These are phyloP conservation scores for Aspergillus jensenii DNA, from an alignment of 2,329 filamentous ascomycete species.

Conservation along the genomic window DNA sequence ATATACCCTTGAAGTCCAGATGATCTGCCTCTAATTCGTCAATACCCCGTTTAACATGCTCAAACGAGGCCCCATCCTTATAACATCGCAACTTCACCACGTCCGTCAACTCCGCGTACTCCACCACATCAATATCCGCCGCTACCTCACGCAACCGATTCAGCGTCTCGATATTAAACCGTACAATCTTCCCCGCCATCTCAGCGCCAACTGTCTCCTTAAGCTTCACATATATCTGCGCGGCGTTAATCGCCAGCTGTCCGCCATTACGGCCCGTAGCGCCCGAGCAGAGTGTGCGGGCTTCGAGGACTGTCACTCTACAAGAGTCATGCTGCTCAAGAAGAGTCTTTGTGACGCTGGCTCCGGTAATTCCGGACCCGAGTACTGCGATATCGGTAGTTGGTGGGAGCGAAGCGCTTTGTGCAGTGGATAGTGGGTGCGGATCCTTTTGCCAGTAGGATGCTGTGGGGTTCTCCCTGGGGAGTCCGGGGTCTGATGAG, in stretches of 20 bases:
- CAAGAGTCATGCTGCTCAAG: conserved; percentile 8
- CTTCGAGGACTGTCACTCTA: conserved; percentile 30
- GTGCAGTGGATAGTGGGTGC: no score
- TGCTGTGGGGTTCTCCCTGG: no score
- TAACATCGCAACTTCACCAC: conserved; percentile 20
- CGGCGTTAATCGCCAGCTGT: conserved; percentile 28
- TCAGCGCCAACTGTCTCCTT: conserved; percentile 17
- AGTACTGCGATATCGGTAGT: conserved; percentile 24
- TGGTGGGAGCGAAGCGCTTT: no score
- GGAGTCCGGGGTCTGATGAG: no score
- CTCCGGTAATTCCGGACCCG: conserved; percentile 31
- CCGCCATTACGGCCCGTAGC: conserved; percentile 37
- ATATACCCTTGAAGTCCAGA: no score
- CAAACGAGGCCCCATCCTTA: no score
- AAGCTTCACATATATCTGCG: conserved; percentile 22
- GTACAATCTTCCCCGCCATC: conserved; percentile 19
- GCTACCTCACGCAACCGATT: conserved; percentile 21
- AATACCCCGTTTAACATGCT: no score
- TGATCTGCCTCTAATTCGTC: no score
- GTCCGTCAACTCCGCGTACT: conserved; percentile 20
- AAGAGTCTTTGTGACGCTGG: conserved; percentile 26
- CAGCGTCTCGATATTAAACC: conserved; percentile 27
- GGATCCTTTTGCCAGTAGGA: no score
- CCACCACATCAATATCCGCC: conserved; percentile 29
- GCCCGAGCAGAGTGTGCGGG: conserved; percentile 31